Base-by-base conservation (phyloP, 805 yeast species). In the Hemisphaericaspora nanyangensis region DNA sequence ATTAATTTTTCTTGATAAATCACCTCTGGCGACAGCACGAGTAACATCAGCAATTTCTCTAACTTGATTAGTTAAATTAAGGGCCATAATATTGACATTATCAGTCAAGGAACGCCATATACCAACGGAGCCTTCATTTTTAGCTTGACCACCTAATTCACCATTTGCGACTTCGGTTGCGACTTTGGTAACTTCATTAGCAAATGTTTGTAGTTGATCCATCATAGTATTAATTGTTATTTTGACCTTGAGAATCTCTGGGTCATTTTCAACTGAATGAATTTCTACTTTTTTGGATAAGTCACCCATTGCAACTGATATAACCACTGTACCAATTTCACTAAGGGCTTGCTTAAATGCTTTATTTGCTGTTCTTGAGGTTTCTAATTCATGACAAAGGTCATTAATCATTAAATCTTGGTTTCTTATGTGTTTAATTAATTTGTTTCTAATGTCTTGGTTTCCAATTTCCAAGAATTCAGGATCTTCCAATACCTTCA, bases 91-190 rank as follows among this genome's bases (percentile, higher is more conserved):
- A 56, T 87, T 87, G 49, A 87, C 88, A 50, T 85, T 85, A 52
- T 85, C 90, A 17, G 89, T 83, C 44, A 87, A 75, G 20, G 84
- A 80, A 54, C 87, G 77, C 95, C 95, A 87, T 37, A 85, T 83
- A 15, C 96, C 96, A 7, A 81, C 86, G 1, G 90, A 79, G n/a
- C 90, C 91, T 38, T 80, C 82, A 45, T 81, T 82, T 46, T 82
- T 84, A 29, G 91, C 95, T 55, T 85, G 93, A 28, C 95, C 95
- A 49, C 95, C 95, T 29, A 87, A 70, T 46, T 85, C 85, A 49
- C 96, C 96, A 51, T 85, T 85, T 22, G 95, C 91, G 16, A 87
- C 95, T 50, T 87, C 95, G 13, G 90, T 85, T 28, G 95, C 93
- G 18, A 87, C 85, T 43, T 86, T 79, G 27, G 89, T 83, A 30